phyloP scores from a whole-genome alignment of 139 green algal species.

The Tetratostichococcus sp. region DNA sequence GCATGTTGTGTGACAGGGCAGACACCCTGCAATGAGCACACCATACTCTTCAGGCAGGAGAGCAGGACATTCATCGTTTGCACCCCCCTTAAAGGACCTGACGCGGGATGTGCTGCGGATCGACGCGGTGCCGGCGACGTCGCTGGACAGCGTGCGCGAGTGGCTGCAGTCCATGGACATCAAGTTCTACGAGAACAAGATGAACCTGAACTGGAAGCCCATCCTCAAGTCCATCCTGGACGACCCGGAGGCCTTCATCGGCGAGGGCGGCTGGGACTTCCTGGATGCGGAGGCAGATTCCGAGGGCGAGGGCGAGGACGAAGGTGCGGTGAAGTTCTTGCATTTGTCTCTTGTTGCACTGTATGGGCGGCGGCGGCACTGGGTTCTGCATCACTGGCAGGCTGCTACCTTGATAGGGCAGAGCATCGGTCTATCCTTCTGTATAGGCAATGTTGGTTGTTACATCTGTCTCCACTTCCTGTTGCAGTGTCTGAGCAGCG shows the following conservation, averaged over 20 bases:
- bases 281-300: slow-evolving; percentile 86
- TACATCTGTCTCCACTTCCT: no score
- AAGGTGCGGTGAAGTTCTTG: slow-evolving; percentile 35
- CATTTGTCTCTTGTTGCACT: no score
- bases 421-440: no score
- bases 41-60: no score
- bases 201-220: slow-evolving; percentile 98
- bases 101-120: slow-evolving; percentile 73
- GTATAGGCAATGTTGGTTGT: no score
- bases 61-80: no score
- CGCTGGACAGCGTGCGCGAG: slow-evolving; percentile 71
- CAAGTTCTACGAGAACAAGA: slow-evolving; percentile 96
- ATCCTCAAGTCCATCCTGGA: slow-evolving; percentile 92
- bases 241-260: slow-evolving; percentile 87
- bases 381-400: no score
- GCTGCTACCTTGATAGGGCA: neutral
- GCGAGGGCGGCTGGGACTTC: slow-evolving; percentile 94
- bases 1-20: no score
- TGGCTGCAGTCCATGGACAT: slow-evolving; percentile 88
- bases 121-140: slow-evolving; percentile 83
- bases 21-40: no score
- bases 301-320: slow-evolving; percentile 65
- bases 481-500: no score
- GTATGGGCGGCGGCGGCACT: no score
- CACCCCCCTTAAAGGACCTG: slow-evolving; percentile 64